phyloP scores from a whole-genome alignment of 306 rosid species.

The Cicer chorassanicum region DNA sequence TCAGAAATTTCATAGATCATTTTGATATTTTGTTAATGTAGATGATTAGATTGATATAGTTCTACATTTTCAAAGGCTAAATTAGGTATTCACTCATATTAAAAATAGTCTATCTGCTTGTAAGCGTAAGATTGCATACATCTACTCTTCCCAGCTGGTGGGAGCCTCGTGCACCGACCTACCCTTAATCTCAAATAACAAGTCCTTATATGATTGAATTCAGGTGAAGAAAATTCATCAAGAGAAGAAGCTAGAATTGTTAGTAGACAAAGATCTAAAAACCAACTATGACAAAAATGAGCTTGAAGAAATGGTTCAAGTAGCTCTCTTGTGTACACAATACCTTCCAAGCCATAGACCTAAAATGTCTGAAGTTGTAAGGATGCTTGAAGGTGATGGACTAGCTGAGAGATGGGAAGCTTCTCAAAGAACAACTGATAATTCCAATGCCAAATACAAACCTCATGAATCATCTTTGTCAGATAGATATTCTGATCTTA shows the following conservation, averaged over 20 bases:
- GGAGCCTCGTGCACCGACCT: too few relatives aligned
- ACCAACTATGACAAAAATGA: conserved; percentile 57
- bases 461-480: conserved; percentile 54
- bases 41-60: too few relatives aligned
- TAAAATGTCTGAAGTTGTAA: conserved; percentile 58
- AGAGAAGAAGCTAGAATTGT: conserved; percentile 58
- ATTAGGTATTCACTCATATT: too few relatives aligned
- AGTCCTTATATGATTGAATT: conserved; percentile 14
- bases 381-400: conserved; percentile 67
- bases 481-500: conserved; percentile 81
- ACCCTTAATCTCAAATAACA: conserved; percentile 11
- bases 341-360: conserved; percentile 60
- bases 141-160: too few relatives aligned
- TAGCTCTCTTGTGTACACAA: conserved; percentile 60
- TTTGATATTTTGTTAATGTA: too few relatives aligned
- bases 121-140: too few relatives aligned
- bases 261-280: conserved; percentile 60
- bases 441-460: conserved; percentile 40
- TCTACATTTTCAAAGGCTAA: too few relatives aligned
- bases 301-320: conserved; percentile 62
- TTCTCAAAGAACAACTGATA: conserved; percentile 52
- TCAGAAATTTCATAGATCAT: background rate
- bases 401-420: conserved; percentile 63
- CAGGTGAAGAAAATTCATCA: conserved; percentile 59
- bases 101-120: too few relatives aligned